A percentile compares a stretch with the other conserved stretches of the same genome.
phyloP scores from a whole-genome alignment of 2,329 filamentous ascomycete genomes.

The Cercospora citrullina region DNA sequence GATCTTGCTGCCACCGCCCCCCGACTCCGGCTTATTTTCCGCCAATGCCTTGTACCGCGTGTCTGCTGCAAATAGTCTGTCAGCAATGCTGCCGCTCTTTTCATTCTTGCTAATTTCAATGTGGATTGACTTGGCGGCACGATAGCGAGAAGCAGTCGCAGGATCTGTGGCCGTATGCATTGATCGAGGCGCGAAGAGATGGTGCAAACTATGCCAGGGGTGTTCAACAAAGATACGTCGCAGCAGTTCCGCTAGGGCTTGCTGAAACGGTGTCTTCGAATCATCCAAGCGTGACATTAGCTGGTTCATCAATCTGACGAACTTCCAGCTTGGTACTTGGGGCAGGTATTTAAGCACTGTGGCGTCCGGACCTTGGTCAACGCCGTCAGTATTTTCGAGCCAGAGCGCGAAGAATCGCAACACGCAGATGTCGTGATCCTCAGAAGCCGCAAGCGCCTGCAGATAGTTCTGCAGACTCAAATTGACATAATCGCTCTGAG shows the following conservation, averaged over 20 bases:
- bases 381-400: slow-evolving; percentile 76
- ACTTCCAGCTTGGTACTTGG: slow-evolving; percentile 84
- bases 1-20: slow-evolving; percentile 45
- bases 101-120: slow-evolving; percentile 58
- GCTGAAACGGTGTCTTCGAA: slow-evolving; percentile 70
- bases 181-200: slow-evolving; percentile 75
- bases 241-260: slow-evolving; percentile 70
- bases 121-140: slow-evolving; percentile 69
- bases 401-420: slow-evolving; percentile 91
- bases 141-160: slow-evolving; percentile 69
- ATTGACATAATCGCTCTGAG: slow-evolving; percentile 77
- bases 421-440: slow-evolving; percentile 84
- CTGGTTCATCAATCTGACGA: slow-evolving; percentile 92
- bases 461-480: slow-evolving; percentile 93
- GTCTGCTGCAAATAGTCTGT: slow-evolving; percentile 71
- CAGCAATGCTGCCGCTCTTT: slow-evolving; percentile 61
- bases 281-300: slow-evolving; percentile 87
- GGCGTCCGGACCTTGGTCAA: slow-evolving; percentile 67
- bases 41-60: slow-evolving; percentile 65
- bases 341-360: slow-evolving; percentile 70
- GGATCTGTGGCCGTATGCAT: slow-evolving; percentile 63
- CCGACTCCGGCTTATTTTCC: slow-evolving; percentile 57
- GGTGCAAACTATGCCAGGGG: slow-evolving; percentile 95
- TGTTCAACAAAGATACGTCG: slow-evolving; percentile 86
- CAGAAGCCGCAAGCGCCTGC: slow-evolving; percentile 77